A percentile compares a stretch with the other conserved stretches of the same genome.
phyloP scores from a whole-genome alignment of 352 stramenopile species.

The Phytophthora ramorum region DNA sequence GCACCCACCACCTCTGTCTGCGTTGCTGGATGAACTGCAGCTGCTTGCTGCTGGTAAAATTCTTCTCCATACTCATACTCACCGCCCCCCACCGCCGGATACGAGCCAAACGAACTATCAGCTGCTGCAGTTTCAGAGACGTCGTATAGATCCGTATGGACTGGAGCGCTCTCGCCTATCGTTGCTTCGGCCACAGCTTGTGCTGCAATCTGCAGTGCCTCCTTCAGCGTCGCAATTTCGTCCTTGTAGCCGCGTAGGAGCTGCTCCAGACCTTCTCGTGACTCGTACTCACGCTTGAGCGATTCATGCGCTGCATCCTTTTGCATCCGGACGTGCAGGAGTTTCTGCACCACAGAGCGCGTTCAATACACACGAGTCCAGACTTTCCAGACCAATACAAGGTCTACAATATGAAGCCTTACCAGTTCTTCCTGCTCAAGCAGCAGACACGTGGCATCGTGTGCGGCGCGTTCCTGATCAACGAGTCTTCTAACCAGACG shows the following conservation, averaged over 20 bases:
- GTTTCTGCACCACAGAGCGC: slow-evolving; percentile 33
- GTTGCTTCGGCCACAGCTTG: slow-evolving; percentile 57
- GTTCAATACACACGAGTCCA: slow-evolving; percentile 1
- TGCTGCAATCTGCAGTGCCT: slow-evolving; percentile 76
- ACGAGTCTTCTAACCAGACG: slow-evolving; percentile 61
- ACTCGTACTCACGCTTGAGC: slow-evolving; percentile 67
- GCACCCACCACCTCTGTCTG: background rate
- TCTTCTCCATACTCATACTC: slow-evolving; percentile 13
- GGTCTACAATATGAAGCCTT: slow-evolving; percentile 1
- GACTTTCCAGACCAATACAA: background rate
- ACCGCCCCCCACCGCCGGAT: background rate
- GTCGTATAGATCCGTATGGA: background rate
- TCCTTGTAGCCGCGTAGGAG: slow-evolving; percentile 77
- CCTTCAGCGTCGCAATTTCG: slow-evolving; percentile 75
- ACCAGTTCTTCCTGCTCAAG: slow-evolving; percentile 67
- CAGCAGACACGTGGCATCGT: slow-evolving; percentile 42
- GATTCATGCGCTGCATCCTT: slow-evolving; percentile 60
- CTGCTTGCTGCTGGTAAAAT: slow-evolving; percentile 9
- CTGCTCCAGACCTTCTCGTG: slow-evolving; percentile 51
- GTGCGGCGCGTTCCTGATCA: slow-evolving; percentile 48
- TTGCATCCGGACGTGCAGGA: slow-evolving; percentile 50
- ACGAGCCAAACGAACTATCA: slow-evolving; percentile 6
- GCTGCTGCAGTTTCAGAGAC: slow-evolving; percentile 3
- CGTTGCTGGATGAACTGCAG: slow-evolving; percentile 17
- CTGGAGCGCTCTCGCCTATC: slow-evolving; percentile 16